These are phyloP conservation scores for Monascus purpureus DNA, from an alignment of 495 filamentous ascomycete genomes.

Conservation along the genomic window DNA sequence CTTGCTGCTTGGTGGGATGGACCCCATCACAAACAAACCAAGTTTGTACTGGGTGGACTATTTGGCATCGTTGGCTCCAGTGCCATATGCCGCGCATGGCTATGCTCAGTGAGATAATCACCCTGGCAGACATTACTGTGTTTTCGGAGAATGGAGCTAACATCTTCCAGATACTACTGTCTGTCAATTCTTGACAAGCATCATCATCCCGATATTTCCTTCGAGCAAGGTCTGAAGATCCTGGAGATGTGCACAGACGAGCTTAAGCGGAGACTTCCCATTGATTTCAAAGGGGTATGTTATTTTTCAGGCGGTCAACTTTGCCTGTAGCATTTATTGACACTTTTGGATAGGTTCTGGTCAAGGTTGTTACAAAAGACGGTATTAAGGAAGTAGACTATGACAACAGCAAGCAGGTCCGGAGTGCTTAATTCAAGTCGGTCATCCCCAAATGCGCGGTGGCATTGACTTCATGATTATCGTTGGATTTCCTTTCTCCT, in stretches of 20 bases:
- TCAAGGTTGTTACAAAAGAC: slow-evolving; percentile 90
- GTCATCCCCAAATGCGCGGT: slow-evolving; percentile 8
- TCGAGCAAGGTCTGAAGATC: slow-evolving; percentile 80
- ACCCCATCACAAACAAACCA: slow-evolving; percentile 75
- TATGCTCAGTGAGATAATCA: slow-evolving; percentile 74
- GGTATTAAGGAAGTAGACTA: slow-evolving; percentile 71
- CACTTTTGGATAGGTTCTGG: slow-evolving; percentile 40
- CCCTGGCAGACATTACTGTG: not conserved
- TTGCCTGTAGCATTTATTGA: not conserved
- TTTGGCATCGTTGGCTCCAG: slow-evolving; percentile 68
- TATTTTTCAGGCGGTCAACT: not conserved
- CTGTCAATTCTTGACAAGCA: slow-evolving; percentile 95
- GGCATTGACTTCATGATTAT: slow-evolving; percentile 10
- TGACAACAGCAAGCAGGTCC: slow-evolving; percentile 61
- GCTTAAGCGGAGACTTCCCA: slow-evolving; percentile 84
- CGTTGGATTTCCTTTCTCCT: slow-evolving; percentile 32
- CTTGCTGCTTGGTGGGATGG: slow-evolving; percentile 81
- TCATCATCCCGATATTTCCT: slow-evolving; percentile 81
- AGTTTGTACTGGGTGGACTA: slow-evolving; percentile 96
- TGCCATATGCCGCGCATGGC: slow-evolving; percentile 94
- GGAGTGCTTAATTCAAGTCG: slow-evolving; percentile 47
- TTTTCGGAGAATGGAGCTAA: slow-evolving; percentile 9
- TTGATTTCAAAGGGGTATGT: slow-evolving; percentile 90
- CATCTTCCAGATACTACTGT: slow-evolving; percentile 63
- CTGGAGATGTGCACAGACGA: slow-evolving; percentile 91